phyloP scores from a whole-genome alignment of 495 filamentous ascomycete species.

The Usnea hakonensis region DNA sequence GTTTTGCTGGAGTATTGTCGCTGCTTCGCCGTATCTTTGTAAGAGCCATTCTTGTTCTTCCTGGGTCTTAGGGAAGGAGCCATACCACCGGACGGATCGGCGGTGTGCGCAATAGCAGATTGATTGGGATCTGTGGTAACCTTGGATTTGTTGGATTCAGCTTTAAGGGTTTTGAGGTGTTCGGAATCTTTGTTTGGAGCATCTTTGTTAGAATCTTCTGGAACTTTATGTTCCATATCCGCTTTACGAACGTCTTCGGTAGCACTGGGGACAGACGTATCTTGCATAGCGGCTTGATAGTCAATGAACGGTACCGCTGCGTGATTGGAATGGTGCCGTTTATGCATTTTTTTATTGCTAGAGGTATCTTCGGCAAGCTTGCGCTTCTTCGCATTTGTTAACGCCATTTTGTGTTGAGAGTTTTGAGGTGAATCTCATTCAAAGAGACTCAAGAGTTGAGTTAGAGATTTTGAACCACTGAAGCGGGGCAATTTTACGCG shows the following conservation, averaged over 20 bases:
- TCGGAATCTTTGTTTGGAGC: background rate
- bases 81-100: too few species aligned
- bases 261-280: background rate
- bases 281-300: background rate
- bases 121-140: too few species aligned
- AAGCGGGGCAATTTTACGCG: background rate
- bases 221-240: background rate
- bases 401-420: constrained; percentile 35
- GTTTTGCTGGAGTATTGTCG: too few species aligned
- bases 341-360: constrained; percentile 56
- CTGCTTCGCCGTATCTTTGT: too few species aligned
- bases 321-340: constrained; percentile 69
- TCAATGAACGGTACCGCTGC: constrained; percentile 28
- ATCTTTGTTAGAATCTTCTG: background rate
- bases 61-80: too few species aligned
- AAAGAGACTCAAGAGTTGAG: background rate
- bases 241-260: background rate
- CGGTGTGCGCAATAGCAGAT: background rate
- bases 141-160: too few species aligned
- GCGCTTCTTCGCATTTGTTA: constrained; percentile 46
- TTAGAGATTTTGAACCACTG: background rate
- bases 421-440: constrained; percentile 1
- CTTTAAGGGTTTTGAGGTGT: too few species aligned
- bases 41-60: too few species aligned
- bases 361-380: constrained; percentile 38